phyloP scores from a whole-genome alignment of 441 rosid species.

The Erodium chrysanthum region DNA sequence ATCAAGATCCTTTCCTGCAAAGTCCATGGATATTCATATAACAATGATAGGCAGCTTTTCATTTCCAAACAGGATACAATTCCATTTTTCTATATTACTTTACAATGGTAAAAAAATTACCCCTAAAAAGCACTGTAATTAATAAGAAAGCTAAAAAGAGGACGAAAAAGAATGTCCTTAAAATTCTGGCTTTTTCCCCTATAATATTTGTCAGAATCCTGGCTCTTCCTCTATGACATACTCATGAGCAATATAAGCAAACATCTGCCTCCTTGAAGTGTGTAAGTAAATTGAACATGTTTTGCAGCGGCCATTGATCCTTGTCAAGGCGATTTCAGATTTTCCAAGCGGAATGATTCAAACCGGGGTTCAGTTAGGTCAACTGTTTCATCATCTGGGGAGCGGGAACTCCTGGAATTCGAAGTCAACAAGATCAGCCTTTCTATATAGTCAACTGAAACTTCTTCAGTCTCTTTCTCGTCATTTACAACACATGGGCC shows the following conservation, averaged over 20 bases:
- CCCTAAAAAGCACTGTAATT: not conserved
- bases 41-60: not conserved
- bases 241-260: not conserved
- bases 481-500: slow-evolving; percentile 6
- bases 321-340: slow-evolving; percentile 33
- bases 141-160: not conserved
- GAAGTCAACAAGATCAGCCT: slow-evolving; percentile 31
- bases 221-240: not conserved
- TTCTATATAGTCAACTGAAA: slow-evolving; percentile 31
- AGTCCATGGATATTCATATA: no score
- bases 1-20: not conserved
- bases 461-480: slow-evolving; percentile 13
- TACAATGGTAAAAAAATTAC: slow-evolving; percentile 11
- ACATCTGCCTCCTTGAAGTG: slow-evolving; percentile 1
- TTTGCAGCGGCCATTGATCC: not conserved
- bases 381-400: slow-evolving; percentile 56
- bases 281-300: slow-evolving; percentile 2
- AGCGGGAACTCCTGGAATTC: slow-evolving; percentile 34
- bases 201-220: not conserved
- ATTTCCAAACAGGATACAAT: not conserved
- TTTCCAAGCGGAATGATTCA: slow-evolving; percentile 60
- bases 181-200: not conserved
- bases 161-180: not conserved
- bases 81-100: slow-evolving; percentile 13
- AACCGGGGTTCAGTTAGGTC: slow-evolving; percentile 83